Evolutionary conservation across 2,329 filamentous ascomycete genomes (phyloP).

Genomic region (Hymenoscyphus occultus): DNA sequence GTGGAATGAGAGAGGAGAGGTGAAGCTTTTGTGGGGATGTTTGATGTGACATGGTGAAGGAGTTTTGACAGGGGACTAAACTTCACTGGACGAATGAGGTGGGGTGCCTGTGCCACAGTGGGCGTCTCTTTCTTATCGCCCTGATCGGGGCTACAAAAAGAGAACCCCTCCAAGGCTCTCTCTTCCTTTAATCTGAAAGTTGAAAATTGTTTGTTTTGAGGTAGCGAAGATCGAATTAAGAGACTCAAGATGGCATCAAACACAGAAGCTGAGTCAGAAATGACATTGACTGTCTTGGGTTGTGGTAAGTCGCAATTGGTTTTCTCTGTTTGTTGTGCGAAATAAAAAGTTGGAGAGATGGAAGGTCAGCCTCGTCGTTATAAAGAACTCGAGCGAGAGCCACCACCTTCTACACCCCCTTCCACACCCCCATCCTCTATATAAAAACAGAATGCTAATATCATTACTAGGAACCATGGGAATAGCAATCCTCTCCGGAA

Average conservation of each 20-base stretch:
- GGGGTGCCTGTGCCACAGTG: background rate
- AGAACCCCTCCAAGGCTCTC: background rate
- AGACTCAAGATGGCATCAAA: conserved; percentile 19
- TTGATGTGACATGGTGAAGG: background rate
- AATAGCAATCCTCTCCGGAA: conserved; percentile 77
- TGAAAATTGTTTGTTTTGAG: background rate
- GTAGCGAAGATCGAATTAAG: too few relatives aligned
- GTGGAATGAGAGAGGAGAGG: background rate
- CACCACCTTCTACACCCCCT: background rate
- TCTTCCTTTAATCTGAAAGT: background rate
- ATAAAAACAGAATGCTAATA: background rate
- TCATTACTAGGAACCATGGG: conserved; percentile 69
- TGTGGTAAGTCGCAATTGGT: conserved; percentile 59
- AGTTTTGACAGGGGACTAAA: background rate
- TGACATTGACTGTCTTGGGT: conserved; percentile 77
- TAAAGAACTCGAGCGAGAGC: background rate
- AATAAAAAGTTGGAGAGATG: background rate
- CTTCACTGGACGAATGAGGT: background rate
- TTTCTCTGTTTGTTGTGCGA: conserved; percentile 5
- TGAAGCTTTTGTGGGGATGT: background rate
- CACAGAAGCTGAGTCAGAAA: conserved; percentile 36
- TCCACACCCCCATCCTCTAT: background rate
- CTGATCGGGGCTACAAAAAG: background rate
- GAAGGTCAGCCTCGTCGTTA: too few relatives aligned
- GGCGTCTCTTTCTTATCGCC: background rate